Evolutionary conservation across 1,284 basidiomycete genomes (phyloP).

Genomic region (Entoloma clypeatum): DNA sequence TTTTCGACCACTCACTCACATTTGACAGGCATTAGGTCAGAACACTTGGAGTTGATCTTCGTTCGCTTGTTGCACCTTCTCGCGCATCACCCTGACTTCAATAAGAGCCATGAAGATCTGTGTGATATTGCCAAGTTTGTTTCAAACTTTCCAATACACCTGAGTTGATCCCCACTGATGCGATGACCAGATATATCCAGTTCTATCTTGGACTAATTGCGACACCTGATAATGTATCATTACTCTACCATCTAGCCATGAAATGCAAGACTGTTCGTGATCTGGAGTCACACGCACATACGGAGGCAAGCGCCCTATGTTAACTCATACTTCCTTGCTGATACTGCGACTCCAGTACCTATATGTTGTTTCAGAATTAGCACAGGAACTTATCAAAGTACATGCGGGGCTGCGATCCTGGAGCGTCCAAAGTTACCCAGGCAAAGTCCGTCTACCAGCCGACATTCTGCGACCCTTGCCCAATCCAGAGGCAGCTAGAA

Average conservation of each 20-base stretch:
- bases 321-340: conserved; percentile 3
- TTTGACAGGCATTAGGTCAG: conserved; percentile 51
- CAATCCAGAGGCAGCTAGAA: conserved; percentile 56
- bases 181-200: conserved; percentile 69
- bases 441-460: conserved; percentile 73
- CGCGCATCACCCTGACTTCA: conserved; percentile 93
- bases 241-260: conserved; percentile 80
- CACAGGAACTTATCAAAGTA: conserved; percentile 80
- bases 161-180: background rate
- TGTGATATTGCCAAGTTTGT: conserved; percentile 71
- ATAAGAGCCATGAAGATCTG: conserved; percentile 54
- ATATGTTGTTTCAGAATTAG: conserved; percentile 86
- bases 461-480: conserved; percentile 78
- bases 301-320: conserved; percentile 50
- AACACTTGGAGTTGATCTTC: conserved; percentile 78
- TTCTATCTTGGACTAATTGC: conserved; percentile 83
- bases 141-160: background rate
- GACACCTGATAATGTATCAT: conserved; percentile 73
- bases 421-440: conserved; percentile 78
- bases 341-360: conserved; percentile 57
- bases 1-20: background rate
- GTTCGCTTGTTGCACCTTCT: conserved; percentile 84
- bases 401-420: conserved; percentile 68
- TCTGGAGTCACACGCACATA: conserved; percentile 57
- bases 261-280: conserved; percentile 88